A percentile compares a stretch with the other conserved stretches of the same genome.
These are phyloP conservation scores for Crotalaria pallida DNA, from an alignment of 306 rosid species.

Conservation along the genomic window DNA sequence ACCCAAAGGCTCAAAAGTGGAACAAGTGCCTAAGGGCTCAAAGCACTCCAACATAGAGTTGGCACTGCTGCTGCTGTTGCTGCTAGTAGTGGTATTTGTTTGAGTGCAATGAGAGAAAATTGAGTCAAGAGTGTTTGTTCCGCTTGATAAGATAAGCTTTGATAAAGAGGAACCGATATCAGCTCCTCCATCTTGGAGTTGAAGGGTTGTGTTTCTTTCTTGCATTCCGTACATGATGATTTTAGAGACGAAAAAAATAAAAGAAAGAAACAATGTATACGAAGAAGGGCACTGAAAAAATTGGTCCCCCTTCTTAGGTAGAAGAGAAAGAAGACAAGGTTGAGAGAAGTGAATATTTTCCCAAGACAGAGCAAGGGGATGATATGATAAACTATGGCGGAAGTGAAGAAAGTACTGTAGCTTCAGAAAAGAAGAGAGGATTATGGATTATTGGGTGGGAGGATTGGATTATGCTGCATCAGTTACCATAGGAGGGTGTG, in stretches of 20 bases:
- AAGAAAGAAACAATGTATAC: background rate
- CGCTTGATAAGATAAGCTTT: slow-evolving; percentile 54
- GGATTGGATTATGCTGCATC: background rate
- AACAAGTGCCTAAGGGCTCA: slow-evolving; percentile 43
- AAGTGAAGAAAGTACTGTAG: background rate
- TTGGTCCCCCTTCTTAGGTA: slow-evolving; percentile 14
- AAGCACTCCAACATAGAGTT: slow-evolving; percentile 27
- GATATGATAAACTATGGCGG: background rate
- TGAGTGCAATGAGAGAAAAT: slow-evolving; percentile 57
- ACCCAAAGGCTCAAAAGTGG: slow-evolving; percentile 47
- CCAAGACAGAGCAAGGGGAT: background rate
- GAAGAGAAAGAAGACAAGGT: background rate
- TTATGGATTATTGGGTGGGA: background rate
- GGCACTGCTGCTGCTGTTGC: background rate
- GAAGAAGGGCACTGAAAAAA: slow-evolving; percentile 34
- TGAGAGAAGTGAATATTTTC: background rate
- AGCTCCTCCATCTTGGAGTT: slow-evolving; percentile 9
- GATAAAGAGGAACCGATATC: slow-evolving; percentile 61
- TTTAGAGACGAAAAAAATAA: too few species aligned
- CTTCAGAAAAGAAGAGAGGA: background rate
- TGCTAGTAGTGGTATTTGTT: background rate
- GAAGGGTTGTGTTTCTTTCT: slow-evolving; percentile 17
- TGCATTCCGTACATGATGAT: slow-evolving; percentile 41
- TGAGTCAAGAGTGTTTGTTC: slow-evolving; percentile 75
- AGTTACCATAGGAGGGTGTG: background rate